phyloP scores from a whole-genome alignment of 2,329 filamentous ascomycete genomes.

The Fusarium setosum region DNA sequence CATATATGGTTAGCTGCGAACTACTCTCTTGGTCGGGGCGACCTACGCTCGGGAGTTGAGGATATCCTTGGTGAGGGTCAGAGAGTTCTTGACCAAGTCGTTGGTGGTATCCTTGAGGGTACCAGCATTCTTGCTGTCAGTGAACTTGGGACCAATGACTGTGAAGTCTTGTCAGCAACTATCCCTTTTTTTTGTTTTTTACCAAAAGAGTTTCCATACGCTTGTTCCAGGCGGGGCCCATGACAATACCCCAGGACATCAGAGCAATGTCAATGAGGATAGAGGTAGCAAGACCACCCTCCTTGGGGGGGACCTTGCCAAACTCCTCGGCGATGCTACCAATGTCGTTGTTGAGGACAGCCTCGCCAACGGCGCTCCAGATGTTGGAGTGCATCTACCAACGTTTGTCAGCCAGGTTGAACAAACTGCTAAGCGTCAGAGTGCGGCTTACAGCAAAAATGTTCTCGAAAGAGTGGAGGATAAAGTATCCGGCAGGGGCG shows the following conservation, averaged over 20 bases:
- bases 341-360: slow-evolving; percentile 20
- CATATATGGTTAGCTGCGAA: not conserved
- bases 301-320: slow-evolving; percentile 19
- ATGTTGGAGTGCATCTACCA: slow-evolving; percentile 24
- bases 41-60: slow-evolving; percentile 14
- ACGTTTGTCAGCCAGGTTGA: not conserved
- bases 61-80: slow-evolving; percentile 21
- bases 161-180: not conserved
- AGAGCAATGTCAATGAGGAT: slow-evolving; percentile 23
- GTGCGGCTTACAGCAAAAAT: slow-evolving; percentile 3
- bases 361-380: slow-evolving; percentile 23
- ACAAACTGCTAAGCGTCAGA: no score
- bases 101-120: slow-evolving; percentile 21
- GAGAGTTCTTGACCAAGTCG: slow-evolving; percentile 23
- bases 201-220: not conserved
- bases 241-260: slow-evolving; percentile 20
- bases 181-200: no score
- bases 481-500: slow-evolving; percentile 19
- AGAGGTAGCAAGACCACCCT: not conserved
- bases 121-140: not conserved
- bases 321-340: slow-evolving; percentile 15
- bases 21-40: not conserved
- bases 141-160: slow-evolving; percentile 21
- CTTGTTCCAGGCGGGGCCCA: slow-evolving; percentile 29
- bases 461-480: slow-evolving; percentile 20